These are phyloP conservation scores for Pleurotus pulmonarius DNA, from an alignment of 768 basidiomycete species.

Conservation along the genomic window DNA sequence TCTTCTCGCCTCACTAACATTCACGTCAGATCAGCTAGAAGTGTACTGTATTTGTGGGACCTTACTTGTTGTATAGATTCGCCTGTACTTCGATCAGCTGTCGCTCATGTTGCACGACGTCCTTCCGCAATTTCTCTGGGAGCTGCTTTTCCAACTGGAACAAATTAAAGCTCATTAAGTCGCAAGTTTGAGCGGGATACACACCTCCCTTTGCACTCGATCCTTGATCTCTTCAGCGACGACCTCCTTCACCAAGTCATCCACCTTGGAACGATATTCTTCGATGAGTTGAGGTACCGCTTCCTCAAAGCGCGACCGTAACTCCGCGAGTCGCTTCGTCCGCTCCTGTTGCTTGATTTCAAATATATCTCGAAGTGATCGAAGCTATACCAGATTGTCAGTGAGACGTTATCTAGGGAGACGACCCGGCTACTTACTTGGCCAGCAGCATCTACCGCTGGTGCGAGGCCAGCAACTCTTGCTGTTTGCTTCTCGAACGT, in stretches of 20 bases:
- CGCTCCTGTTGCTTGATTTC: slow-evolving; percentile 35
- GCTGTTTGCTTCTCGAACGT: slow-evolving; percentile 42
- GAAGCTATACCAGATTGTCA: slow-evolving; percentile 31
- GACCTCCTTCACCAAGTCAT: slow-evolving; percentile 27
- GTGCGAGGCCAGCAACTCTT: slow-evolving; percentile 37
- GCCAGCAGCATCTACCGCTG: slow-evolving; percentile 39
- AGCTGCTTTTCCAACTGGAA: slow-evolving; percentile 40
- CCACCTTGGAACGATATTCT: slow-evolving; percentile 31
- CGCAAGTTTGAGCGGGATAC: background rate
- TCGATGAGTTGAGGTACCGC: slow-evolving; percentile 39
- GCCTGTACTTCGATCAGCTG: slow-evolving; percentile 41
- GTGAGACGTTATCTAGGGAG: slow-evolving; percentile 1
- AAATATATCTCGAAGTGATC: slow-evolving; percentile 31
- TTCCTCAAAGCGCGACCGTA: slow-evolving; percentile 29
- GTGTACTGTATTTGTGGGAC: slow-evolving; percentile 6
- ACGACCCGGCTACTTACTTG: slow-evolving; percentile 31
- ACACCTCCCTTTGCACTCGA: slow-evolving; percentile 40
- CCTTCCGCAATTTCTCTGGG: slow-evolving; percentile 35
- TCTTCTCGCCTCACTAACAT: slow-evolving; percentile 42
- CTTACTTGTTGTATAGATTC: slow-evolving; percentile 45
- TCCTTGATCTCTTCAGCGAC: slow-evolving; percentile 35
- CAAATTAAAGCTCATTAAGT: background rate
- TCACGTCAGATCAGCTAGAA: background rate
- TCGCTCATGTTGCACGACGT: slow-evolving; percentile 35
- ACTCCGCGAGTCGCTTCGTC: slow-evolving; percentile 30